phyloP scores from a whole-genome alignment of 176 grass and related monocot genomes.

The Aegilops speltoides region DNA sequence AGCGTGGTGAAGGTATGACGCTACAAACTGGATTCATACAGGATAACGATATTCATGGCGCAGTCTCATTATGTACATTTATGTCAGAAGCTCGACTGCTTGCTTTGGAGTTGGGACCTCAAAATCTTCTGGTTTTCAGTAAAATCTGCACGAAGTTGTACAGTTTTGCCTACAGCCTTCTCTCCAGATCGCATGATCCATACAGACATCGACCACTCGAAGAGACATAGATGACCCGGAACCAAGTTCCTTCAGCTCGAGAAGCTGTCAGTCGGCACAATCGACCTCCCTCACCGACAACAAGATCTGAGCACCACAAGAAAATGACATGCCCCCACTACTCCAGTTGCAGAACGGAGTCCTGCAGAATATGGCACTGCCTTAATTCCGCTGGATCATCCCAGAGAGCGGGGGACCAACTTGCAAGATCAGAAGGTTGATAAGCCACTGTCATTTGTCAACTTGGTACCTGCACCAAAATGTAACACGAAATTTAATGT shows the following conservation, averaged over 20 bases:
- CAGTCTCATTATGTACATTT: not conserved
- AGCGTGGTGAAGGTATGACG: not conserved
- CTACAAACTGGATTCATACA: not conserved
- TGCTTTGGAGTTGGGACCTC: not conserved
- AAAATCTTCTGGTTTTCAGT: not conserved
- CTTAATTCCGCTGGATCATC: constrained; percentile 16
- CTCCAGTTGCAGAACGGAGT: not conserved
- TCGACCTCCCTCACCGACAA: not conserved
- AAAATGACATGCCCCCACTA: constrained; percentile 9
- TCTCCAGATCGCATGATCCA: not conserved
- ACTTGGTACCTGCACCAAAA: constrained; percentile 29
- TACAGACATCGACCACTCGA: constrained; percentile 3
- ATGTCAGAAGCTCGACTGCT: not conserved
- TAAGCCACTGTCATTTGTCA: constrained; percentile 1
- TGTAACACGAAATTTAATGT: constrained; percentile 23
- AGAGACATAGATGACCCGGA: not conserved
- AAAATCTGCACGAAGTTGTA: not conserved
- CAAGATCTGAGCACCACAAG: constrained; percentile 28
- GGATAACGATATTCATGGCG: not conserved
- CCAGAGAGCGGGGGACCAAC: constrained; percentile 2
- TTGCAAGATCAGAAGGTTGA: constrained; percentile 31
- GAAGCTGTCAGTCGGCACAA: constrained; percentile 13
- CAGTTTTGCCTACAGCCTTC: constrained; percentile 8
- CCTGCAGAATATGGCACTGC: constrained; percentile 40
- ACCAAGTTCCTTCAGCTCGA: constrained; percentile 3